Base-by-base conservation (phyloP, 192 early-diverging fungal species). In the Physocladia obscura region DNA sequence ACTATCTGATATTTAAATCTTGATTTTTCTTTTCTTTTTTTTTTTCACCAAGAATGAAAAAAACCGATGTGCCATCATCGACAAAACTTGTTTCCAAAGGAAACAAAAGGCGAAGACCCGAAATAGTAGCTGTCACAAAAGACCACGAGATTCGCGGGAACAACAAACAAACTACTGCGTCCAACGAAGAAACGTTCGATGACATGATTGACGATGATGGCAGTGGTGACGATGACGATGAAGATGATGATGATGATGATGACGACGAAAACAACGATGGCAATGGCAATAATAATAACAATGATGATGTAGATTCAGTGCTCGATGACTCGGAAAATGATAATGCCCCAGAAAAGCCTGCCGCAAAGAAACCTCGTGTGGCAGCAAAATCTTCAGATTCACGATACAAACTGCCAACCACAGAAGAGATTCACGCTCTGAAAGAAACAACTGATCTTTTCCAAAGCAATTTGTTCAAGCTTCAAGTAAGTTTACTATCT, bases 381-480 rank as follows among this genome's bases (percentile, higher is more conserved):
- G 40, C 8, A 44, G 72, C 51, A 47, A 47, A 47, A 47, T 13
- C 22, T 13, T 17, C 29, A 13, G 57, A 59, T 37, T 0, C 57
- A n/a, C 27, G 24, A 37, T 79, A 67, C 60, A 51, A 48, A 34
- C 49, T 73, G 47, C 89, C 90, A 1, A 89, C 90, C 13, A 88
- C 85, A 61, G 89, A 90, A 5, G 95, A 97, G 76, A 86, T 97
- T 32, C 88, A 91, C 73, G 86, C 86, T 51, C 74, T 95, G 65
- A 89, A 89, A 77, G 92, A 95, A 59, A 89, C 91, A 0, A 82
- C 87, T 3, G 84, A 92, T 60, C 76, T 97, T 49, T 93, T 89
- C 81, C 93, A 95, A 65, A 89, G 89, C 49, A 96, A 95, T 76
- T 82, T 98, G 58, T 94, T 96, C 82, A 90, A 89, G 76, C 79